phyloP scores from a whole-genome alignment of 805 yeast genomes.

The Candida piceae region DNA sequence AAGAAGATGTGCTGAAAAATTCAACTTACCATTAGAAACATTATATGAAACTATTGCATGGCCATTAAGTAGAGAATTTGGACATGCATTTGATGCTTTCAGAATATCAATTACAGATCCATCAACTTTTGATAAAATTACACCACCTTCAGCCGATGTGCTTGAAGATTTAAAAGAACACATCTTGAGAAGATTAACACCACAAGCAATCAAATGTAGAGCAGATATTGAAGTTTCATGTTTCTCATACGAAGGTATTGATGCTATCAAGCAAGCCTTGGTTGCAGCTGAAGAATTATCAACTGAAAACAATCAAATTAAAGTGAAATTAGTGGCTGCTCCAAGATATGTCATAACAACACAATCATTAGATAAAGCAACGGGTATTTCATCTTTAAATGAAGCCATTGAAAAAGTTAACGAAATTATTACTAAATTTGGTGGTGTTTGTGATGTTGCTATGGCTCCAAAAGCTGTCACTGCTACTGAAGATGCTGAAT shows the following conservation, averaged over 20 bases:
- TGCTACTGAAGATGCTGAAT: constrained; percentile 96
- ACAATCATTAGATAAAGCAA: constrained; percentile 85
- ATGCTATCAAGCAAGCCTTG: constrained; percentile 89
- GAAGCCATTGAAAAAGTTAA: constrained; percentile 75
- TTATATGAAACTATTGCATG: constrained; percentile 89
- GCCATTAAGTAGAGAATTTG: constrained; percentile 94
- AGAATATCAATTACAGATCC: constrained; percentile 92
- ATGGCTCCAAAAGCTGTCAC: constrained; percentile 99
- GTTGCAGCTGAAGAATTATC: constrained; percentile 79
- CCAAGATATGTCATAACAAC: constrained; percentile 93
- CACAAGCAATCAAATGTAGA: constrained; percentile 95
- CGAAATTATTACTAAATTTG: constrained; percentile 62
- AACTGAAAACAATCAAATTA: constrained; percentile 82
- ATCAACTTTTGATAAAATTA: constrained; percentile 74
- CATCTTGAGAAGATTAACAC: constrained; percentile 90
- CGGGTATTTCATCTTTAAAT: constrained; percentile 76
- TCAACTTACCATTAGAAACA: constrained; percentile 77
- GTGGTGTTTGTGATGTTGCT: constrained; percentile 86
- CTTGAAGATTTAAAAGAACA: constrained; percentile 81
- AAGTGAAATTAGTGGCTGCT: constrained; percentile 94
- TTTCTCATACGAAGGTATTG: constrained; percentile 95
- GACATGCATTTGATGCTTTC: constrained; percentile 97
- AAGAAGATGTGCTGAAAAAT: constrained; percentile 97
- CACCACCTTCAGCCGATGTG: constrained; percentile 66
- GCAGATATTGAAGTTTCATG: constrained; percentile 99